Evolutionary conservation across 1,284 basidiomycete species (phyloP).

Genomic region (Omphalotus olearius): DNA sequence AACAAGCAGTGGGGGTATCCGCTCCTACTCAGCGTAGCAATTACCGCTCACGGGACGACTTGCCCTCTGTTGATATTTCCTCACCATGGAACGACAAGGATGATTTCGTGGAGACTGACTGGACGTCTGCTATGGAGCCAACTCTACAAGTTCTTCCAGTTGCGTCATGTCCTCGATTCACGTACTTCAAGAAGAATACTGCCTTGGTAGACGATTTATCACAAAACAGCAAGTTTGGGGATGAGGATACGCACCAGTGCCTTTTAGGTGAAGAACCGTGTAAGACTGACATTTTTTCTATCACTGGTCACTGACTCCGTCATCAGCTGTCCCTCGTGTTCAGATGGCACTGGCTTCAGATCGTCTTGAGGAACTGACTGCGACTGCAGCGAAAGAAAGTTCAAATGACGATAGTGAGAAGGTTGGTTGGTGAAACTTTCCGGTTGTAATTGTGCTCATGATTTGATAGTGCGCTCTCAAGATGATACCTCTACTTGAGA

Average conservation of each 20-base stretch:
- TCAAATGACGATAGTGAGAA: slow-evolving; percentile 13
- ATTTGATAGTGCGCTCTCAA: slow-evolving; percentile 28
- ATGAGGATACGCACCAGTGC: slow-evolving; percentile 85
- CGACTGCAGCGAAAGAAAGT: slow-evolving; percentile 23
- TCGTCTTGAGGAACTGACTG: slow-evolving; percentile 50
- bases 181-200: slow-evolving; percentile 73
- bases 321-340: slow-evolving; percentile 59
- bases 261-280: slow-evolving; percentile 73
- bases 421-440: not conserved
- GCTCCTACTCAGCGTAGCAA: slow-evolving; percentile 42
- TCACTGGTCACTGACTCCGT: slow-evolving; percentile 4
- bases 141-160: slow-evolving; percentile 69
- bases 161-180: slow-evolving; percentile 79
- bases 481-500: slow-evolving; percentile 56
- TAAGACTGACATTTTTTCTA: slow-evolving; percentile 32
- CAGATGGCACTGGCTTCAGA: slow-evolving; percentile 62
- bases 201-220: slow-evolving; percentile 33
- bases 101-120: slow-evolving; percentile 84
- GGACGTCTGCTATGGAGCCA: slow-evolving; percentile 53
- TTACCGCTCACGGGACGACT: slow-evolving; percentile 40
- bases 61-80: slow-evolving; percentile 34
- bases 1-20: slow-evolving; percentile 46
- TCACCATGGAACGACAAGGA: slow-evolving; percentile 75
- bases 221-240: slow-evolving; percentile 78
- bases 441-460: not conserved